Evolutionary conservation across 2,329 filamentous ascomycete species (phyloP), one percentile per base, ranked within the genome.

Genomic region (Cercospora sp.): DNA sequence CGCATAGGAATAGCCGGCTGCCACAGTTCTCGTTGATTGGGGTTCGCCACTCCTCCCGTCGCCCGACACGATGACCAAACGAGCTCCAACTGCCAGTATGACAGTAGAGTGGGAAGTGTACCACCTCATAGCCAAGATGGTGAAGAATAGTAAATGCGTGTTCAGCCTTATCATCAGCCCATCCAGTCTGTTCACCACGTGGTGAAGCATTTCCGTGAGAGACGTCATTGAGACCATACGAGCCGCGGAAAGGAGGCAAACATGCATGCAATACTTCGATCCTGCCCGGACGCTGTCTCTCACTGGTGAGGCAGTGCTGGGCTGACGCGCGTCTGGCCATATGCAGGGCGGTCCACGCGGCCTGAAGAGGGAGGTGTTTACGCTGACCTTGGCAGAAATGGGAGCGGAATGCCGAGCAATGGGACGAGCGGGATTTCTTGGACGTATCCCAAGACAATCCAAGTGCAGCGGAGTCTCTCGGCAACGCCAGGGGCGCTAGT

Each of bases 351-450:
- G 28, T 21, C 16, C 51, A 37, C 7, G 13, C 32, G 53, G 21
- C 32, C 51, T 58, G 51, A 58, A 43, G 34, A 58, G n/a, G 51
- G 62, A 58, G 62, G 51, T 30, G 34, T 30, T 30, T 30, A 24
- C n/a, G 62, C 26, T 28, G 51, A 32, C 21, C 63, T 61, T 61
- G 66, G 63, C 53, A 51, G 30, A 53, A 57, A 49, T 21, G 66
- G 40, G 30, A 61, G 66, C 66, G 66, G 66, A 67, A 66, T 61
- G 61, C 66, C 66, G 32, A 60, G 66, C 61, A 59, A 67, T 63
- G 66, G 34, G 51, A 18, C 58, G 53, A 68, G 67, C 67, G 67
- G 67, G 66, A 49, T 26, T 59, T 60, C 65, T 67, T 59, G 65
- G 63, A 58, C 24, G 43, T 7, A n/a, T 59, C 8, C 63, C 59